Evolutionary conservation across 208 protist genomes (phyloP).

Genomic region (Trypanosoma conorhini): DNA sequence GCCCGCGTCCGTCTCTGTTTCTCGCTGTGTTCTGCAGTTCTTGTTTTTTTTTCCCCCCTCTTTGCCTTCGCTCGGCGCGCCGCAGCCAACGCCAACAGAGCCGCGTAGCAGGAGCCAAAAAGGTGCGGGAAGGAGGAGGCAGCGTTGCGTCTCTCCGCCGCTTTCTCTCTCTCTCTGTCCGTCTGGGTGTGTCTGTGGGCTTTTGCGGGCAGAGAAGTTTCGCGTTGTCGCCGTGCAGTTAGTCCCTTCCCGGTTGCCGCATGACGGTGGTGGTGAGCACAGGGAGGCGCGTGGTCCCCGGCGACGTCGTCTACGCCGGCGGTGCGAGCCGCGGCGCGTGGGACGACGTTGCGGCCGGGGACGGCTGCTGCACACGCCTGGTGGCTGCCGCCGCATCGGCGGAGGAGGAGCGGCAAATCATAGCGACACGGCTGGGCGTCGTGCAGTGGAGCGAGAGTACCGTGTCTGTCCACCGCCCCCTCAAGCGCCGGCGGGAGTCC

Average conservation of each 20-base stretch:
- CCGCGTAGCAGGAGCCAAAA: background rate
- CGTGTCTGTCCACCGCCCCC: slow-evolving; percentile 44
- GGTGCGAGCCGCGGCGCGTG: background rate
- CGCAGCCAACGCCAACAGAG: background rate
- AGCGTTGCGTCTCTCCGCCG: background rate
- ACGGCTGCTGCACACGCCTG: slow-evolving; percentile 55
- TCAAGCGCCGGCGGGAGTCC: slow-evolving; percentile 4
- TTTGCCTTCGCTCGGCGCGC: background rate
- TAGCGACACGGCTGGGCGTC: slow-evolving; percentile 52
- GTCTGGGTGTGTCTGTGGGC: background rate
- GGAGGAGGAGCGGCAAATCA: slow-evolving; percentile 30
- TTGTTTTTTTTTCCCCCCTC: background rate
- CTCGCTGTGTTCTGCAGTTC: background rate
- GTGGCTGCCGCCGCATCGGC: background rate
- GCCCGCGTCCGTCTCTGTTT: background rate
- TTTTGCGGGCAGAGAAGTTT: background rate
- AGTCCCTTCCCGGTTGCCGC: background rate
- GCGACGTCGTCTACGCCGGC: slow-evolving; percentile 48
- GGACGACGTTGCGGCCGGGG: slow-evolving; percentile 41
- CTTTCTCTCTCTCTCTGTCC: background rate
- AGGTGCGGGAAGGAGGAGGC: background rate
- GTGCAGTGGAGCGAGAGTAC: slow-evolving; percentile 73
- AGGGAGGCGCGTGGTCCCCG: slow-evolving; percentile 39
- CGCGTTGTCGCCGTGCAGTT: background rate
- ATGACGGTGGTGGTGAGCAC: slow-evolving; percentile 30